A percentile compares a stretch with the other conserved stretches of the same genome.
Conservation (phyloP, 2,329 filamentous ascomycete species). For the Lanzia echinophila region DNA sequence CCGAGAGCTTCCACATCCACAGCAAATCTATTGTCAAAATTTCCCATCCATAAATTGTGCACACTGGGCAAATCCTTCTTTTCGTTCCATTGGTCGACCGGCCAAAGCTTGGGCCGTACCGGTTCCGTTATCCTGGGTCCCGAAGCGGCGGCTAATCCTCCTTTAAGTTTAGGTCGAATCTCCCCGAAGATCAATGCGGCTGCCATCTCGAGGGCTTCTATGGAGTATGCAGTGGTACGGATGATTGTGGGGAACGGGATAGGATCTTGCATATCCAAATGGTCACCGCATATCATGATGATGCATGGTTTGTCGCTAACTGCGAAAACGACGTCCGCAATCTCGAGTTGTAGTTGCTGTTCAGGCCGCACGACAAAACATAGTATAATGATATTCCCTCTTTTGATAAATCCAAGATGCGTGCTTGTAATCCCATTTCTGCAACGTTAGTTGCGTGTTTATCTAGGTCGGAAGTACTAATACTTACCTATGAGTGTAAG, state of each 20-base stretch:
- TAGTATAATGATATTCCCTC: conserved; percentile 39
- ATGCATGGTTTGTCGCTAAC: conserved; percentile 45
- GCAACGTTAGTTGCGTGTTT: background rate
- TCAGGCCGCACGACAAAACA: conserved; percentile 36
- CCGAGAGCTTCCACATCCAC: conserved; percentile 38
- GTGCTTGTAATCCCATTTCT: conserved; percentile 43
- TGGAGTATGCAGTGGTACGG: conserved; percentile 42
- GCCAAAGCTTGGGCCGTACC: conserved; percentile 22
- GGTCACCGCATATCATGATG: conserved; percentile 45
- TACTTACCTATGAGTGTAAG: conserved; percentile 51
- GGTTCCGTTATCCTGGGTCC: background rate
- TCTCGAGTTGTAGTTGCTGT: conserved; percentile 45
- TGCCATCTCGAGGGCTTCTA: conserved; percentile 41
- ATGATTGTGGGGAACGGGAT: conserved; percentile 46
- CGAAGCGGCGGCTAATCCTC: background rate
- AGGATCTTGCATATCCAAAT: conserved; percentile 35
- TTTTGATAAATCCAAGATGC: conserved; percentile 29
- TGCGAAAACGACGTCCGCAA: conserved; percentile 37
- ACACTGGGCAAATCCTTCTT: conserved; percentile 24
- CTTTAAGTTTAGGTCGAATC: background rate
- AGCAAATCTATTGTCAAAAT: conserved; percentile 35
- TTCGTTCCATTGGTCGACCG: conserved; percentile 28
- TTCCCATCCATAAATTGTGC: conserved; percentile 24
- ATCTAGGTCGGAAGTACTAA: conserved; percentile 7
- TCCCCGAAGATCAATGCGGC: conserved; percentile 47